Base-by-base conservation (phyloP, 2,329 filamentous ascomycete genomes). In the Aspergillus novofumigatus region DNA sequence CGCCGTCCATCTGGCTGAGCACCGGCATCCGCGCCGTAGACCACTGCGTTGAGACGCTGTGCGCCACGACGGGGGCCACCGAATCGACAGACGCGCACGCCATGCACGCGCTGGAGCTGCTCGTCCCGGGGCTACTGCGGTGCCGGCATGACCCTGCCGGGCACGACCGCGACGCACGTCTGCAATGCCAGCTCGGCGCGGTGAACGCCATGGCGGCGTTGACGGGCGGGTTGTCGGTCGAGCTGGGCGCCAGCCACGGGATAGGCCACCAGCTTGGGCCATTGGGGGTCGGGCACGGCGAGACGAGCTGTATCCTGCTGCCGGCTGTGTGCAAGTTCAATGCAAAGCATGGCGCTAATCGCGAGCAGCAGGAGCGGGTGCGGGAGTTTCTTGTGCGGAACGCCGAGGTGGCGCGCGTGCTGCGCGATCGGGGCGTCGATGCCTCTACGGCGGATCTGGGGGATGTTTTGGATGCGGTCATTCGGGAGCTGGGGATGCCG, bases 271-370 rank as follows among this genome's bases (percentile, higher is more conserved):
- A 81, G 68, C 73, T 83, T 0, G 80, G 81, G 0, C 82, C 83
- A 0, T 66, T 83, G 3, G 83, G 83, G 0, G 83, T 86, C 2
- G 79, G 81, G 0, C 83, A 87, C 64, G 84, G 84, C 10, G 83
- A 85, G 67, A 86, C 83, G 28, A 83, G 80, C 62, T 86, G 79
- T 65, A 79, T 81, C 49, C 72, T 83, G 55, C 73, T 81, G 38
- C 83, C 83, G 0, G 77, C 80, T 0, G 82, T 86, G 5, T 81
- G 81, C 65, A 81, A 80, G 64, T 86, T 76, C 64, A 87, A 86
- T 56, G 72, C 73, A 1, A 67, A 65, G 38, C 67, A 75, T 51
- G 76, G 76, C 5, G 74, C 74, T 2, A 79, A 78, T 29, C 67
- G 69, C 8, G 72, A 75, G 8, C 69, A 75, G 20, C 81, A 83